These are phyloP conservation scores for Candida boidinii DNA, from an alignment of 805 yeast species.

Conservation along the genomic window DNA sequence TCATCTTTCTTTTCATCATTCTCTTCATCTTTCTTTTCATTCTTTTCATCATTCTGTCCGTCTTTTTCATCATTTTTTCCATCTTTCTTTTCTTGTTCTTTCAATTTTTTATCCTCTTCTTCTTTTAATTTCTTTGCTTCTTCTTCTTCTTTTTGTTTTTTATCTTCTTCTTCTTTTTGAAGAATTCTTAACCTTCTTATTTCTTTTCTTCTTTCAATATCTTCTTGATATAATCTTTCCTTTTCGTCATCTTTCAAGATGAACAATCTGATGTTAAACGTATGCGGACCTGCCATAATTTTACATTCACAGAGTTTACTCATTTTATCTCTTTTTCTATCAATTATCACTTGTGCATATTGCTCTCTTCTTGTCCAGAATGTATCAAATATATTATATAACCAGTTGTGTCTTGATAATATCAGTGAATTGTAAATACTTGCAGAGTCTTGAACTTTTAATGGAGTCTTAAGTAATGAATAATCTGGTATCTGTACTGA, in stretches of 20 bases:
- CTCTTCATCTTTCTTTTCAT: too few species aligned
- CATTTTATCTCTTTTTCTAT: slow-evolving; percentile 67
- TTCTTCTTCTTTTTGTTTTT: slow-evolving; percentile 24
- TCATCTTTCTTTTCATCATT: slow-evolving; percentile 1
- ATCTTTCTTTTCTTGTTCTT: slow-evolving; percentile 5
- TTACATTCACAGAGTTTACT: slow-evolving; percentile 75
- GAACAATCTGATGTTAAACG: slow-evolving; percentile 67
- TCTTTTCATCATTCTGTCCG: too few species aligned
- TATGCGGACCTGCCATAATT: slow-evolving; percentile 75
- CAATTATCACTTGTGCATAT: slow-evolving; percentile 39
- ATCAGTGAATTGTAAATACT: slow-evolving; percentile 63
- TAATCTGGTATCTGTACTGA: slow-evolving; percentile 58
- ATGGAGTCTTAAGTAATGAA: slow-evolving; percentile 51
- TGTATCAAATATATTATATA: slow-evolving; percentile 60
- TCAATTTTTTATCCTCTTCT: slow-evolving; percentile 6
- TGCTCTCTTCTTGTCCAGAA: slow-evolving; percentile 55
- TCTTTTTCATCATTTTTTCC: slow-evolving; percentile 1
- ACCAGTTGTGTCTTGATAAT: slow-evolving; percentile 64
- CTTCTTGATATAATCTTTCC: slow-evolving; percentile 33
- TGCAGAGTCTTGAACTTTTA: slow-evolving; percentile 65
- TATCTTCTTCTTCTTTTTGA: slow-evolving; percentile 23
- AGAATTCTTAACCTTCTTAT: too few species aligned
- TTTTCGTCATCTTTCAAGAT: slow-evolving; percentile 76
- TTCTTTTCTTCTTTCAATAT: slow-evolving; percentile 20
- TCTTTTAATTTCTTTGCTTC: slow-evolving; percentile 14